These are phyloP conservation scores for Botryosphaeria dothidea DNA, from an alignment of 2,329 filamentous ascomycete species.

Conservation along the genomic window DNA sequence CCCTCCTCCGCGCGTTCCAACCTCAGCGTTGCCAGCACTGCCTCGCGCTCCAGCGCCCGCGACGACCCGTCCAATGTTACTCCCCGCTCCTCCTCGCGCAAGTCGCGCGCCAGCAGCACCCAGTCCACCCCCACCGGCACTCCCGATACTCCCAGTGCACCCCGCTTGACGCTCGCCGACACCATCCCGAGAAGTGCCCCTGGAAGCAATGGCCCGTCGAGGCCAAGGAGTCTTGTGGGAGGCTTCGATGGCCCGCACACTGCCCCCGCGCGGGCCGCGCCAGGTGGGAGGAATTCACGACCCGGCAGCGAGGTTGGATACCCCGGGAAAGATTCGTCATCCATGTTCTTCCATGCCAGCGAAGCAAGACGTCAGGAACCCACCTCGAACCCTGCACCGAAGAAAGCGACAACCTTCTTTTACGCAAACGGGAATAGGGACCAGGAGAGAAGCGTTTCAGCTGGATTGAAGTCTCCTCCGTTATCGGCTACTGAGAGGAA, in stretches of 20 bases:
- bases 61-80: slow-evolving; percentile 69
- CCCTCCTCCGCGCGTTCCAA: slow-evolving; percentile 34
- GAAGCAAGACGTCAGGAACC: slow-evolving; percentile 57
- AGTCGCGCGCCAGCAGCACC: slow-evolving; percentile 68
- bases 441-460: slow-evolving; percentile 24
- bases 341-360: slow-evolving; percentile 92
- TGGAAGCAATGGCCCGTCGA: slow-evolving; percentile 19
- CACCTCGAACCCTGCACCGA: slow-evolving; percentile 28
- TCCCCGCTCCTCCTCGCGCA: slow-evolving; percentile 74
- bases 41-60: neutral
- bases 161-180: slow-evolving; percentile 14
- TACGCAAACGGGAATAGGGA: slow-evolving; percentile 54
- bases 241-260: slow-evolving; percentile 24
- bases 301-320: slow-evolving; percentile 25
- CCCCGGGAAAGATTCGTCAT: slow-evolving; percentile 33
- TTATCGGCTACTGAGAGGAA: slow-evolving; percentile 31
- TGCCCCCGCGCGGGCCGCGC: neutral
- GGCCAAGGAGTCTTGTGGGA: slow-evolving; percentile 41
- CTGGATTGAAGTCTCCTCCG: slow-evolving; percentile 35
- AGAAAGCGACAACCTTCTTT: slow-evolving; percentile 52
- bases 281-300: slow-evolving; percentile 5
- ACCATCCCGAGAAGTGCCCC: slow-evolving; percentile 15
- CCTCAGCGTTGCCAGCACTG: slow-evolving; percentile 28
- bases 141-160: slow-evolving; percentile 43
- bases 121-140: slow-evolving; percentile 67